Conservation (phyloP, 164 flowering plant species). For the Vitis rotundifolia region DNA sequence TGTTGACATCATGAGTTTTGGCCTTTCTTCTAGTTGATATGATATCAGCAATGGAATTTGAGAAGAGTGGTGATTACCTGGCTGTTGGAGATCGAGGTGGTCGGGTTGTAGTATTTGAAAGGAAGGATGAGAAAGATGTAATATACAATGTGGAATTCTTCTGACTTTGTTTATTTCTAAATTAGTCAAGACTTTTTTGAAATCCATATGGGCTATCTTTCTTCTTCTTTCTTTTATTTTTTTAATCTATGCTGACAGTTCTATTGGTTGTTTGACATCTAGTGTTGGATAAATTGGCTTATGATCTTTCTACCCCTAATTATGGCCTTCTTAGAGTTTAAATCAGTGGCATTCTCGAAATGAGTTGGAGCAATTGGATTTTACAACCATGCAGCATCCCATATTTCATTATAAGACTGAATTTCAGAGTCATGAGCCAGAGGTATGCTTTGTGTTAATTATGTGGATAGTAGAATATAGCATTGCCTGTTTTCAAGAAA, state of each 20-base stretch:
- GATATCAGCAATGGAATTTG: conserved; percentile 65
- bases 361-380: conserved; percentile 59
- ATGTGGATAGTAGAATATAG: not conserved
- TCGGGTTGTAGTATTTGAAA: conserved; percentile 65
- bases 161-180: not conserved
- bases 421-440: conserved; percentile 86
- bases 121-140: conserved; percentile 50
- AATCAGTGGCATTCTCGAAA: conserved; percentile 29
- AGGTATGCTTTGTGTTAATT: conserved; percentile 39
- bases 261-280: conserved; percentile 10
- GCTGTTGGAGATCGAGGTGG: conserved; percentile 84
- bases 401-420: conserved; percentile 65
- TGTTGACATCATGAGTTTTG: conserved; percentile 3
- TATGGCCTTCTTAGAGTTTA: conserved; percentile 24
- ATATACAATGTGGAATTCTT: not conserved
- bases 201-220: conserved; percentile 8
- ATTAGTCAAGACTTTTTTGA: conserved; percentile 3
- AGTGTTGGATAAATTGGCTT: conserved; percentile 5
- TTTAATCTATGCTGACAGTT: conserved; percentile 8
- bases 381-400: conserved; percentile 30
- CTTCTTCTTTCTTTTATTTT: not conserved
- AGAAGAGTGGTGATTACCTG: conserved; percentile 63
- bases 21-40: conserved; percentile 48
- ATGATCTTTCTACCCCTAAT: conserved; percentile 5
- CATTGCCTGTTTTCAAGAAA: not conserved